Evolutionary conservation across 2,329 filamentous ascomycete species (phyloP), one percentile per base, ranked within the genome.

Genomic region (Dactylella cylindrospora): DNA sequence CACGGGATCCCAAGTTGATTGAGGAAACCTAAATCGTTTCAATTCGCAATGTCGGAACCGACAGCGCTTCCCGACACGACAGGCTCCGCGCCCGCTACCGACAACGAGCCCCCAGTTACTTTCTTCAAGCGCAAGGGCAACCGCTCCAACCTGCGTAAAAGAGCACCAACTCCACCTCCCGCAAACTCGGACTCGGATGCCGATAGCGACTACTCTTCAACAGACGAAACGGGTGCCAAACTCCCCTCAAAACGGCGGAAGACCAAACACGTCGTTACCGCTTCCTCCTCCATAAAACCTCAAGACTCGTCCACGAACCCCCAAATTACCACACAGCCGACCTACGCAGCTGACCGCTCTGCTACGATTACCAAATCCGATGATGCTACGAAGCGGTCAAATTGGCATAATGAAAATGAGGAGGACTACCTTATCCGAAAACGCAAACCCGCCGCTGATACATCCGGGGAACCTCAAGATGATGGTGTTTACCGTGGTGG

Each of bases 331-430:
- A 45, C 25, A 10, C 38, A 49, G 7, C 47, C 44, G n/a, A 61
- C 45, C 8, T 61, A 55, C 40, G 31, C 44, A 8, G 57, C 57
- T 20, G 76, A 80, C 22, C 80, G 88, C 72, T 78, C 84, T 66
- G 79, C 76, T 54, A 73, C 82, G 19, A 77, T 78, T 66, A 82
- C 89, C 68, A 79, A 78, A 65, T 81, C 80, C 68, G 91, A 91
- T 72, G 90, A 96, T 71, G 91, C 93, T 15, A 97, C 91, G 1
- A 95, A 94, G 70, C 80, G 84, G 35, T 85, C 81, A 52, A 88
- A 95, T 72, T 96, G 90, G 90, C 93, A 86, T 73, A 90, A 95
- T 62, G 87, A 91, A 60, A 78, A 79, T n/a, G 74, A 77, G 19
- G 74, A 76, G 38, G 78, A 79, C 36, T 66, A 65, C 23, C 54